Percentiles rank a stretch among this genome's conserved stretches.
Evolutionary conservation across 805 yeast genomes (phyloP).

Genomic region (Pichia cephalocereana): DNA sequence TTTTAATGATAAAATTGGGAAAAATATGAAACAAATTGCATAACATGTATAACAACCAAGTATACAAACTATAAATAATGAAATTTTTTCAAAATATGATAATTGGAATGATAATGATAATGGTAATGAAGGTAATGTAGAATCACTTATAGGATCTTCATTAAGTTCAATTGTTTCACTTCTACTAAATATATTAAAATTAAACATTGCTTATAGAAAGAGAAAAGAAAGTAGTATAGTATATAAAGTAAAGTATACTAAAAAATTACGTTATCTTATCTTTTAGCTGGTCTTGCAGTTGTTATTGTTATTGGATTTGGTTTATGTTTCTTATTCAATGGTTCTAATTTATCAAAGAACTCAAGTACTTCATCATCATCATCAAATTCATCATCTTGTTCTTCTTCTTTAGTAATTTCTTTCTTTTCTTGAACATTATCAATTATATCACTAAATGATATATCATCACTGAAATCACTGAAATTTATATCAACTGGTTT

Average conservation of each 20-base stretch:
- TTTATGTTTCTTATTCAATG: not conserved
- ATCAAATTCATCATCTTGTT: not conserved
- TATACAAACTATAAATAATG: slow-evolving; percentile 68
- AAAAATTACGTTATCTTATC: not conserved
- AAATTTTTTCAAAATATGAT: slow-evolving; percentile 65
- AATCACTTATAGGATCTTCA: too few relatives aligned
- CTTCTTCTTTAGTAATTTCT: too few relatives aligned
- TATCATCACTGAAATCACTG: slow-evolving; percentile 1
- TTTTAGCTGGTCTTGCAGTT: not conserved
- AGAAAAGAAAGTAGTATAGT: too few relatives aligned
- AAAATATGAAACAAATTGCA: slow-evolving; percentile 60
- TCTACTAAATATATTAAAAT: too few relatives aligned
- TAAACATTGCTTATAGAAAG: too few relatives aligned
- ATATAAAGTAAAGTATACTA: not conserved
- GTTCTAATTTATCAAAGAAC: not conserved
- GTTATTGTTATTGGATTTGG: not conserved
- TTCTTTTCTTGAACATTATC: not conserved
- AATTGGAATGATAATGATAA: slow-evolving; percentile 37
- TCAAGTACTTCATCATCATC: not conserved
- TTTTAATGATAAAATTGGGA: slow-evolving; percentile 73
- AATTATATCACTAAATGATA: slow-evolving; percentile 5
- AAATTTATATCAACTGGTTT: not conserved
- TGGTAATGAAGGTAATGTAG: not conserved
- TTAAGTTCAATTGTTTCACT: too few relatives aligned
- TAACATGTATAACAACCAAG: slow-evolving; percentile 67